Base-by-base conservation (phyloP, 495 filamentous ascomycete genomes). In the Podospora anserina region DNA sequence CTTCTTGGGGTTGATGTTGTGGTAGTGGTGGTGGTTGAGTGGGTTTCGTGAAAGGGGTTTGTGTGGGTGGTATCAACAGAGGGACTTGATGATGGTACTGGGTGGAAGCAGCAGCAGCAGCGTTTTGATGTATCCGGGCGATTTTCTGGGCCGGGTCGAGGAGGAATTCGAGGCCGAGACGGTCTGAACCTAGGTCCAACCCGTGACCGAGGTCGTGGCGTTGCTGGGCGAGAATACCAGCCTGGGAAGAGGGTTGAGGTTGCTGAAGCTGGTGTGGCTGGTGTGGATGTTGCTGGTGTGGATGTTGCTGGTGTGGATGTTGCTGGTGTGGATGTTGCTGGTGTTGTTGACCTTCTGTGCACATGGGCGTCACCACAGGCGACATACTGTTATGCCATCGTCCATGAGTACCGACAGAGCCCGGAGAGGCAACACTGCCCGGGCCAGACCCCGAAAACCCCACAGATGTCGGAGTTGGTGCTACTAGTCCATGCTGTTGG, bases 111-210 rank as follows among this genome's bases (percentile, higher is more conserved):
- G 78, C 13, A 9, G 74, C 63, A 76, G 78, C 13, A 71, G 67
- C 5, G 66, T 82, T 71, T 53, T 67, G 73, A 49, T 79, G 78
- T 64, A 82, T 78, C 57, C 67, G 69, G 62, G 75, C 69, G 7
- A 82, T 69, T 19, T 75, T 76, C 16, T 79, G 70, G 26, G 68
- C 69, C 16, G 82, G 77, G 63, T 88, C 88, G 2, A 92, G 82
- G 1, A 92, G 78, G 62, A 91, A 92, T 59, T 88, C 88, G 34
- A 94, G 84, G 30, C 86, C 89, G 23, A 93, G 82, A 61, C 87
- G 82, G 64, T 91, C 88, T 2, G 77, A 71, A 1, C 86, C 84
- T 66, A 89, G 82, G 34, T 89, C 84, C 6, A 90, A 69, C 56
- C 84, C 84, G 66, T 89, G 86, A 32, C 79, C 67, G 60, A 85